Percentiles rank a stretch among this genome's conserved stretches.
Conservation (phyloP, 1,284 basidiomycete species). For the Apiotrichum domesticum region DNA sequence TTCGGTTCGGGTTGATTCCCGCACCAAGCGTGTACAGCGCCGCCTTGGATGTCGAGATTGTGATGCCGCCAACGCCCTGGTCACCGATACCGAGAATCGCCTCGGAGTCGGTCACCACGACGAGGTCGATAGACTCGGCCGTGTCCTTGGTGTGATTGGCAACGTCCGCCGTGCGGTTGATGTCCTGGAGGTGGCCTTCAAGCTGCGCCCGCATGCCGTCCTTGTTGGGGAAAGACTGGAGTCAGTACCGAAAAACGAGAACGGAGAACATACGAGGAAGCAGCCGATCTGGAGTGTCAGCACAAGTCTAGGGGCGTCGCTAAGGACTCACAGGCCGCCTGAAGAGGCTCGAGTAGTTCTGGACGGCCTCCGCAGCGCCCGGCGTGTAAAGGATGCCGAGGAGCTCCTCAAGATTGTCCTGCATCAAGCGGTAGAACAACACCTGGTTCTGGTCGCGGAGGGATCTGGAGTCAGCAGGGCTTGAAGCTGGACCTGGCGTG, state of each 20-base stretch:
- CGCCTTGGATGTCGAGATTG: slow-evolving; percentile 79
- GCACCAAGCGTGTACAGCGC: slow-evolving; percentile 76
- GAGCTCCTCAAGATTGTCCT: slow-evolving; percentile 63
- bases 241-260: not conserved
- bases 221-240: slow-evolving; percentile 54
- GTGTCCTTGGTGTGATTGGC: slow-evolving; percentile 59
- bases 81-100: slow-evolving; percentile 65
- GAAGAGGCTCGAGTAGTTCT: slow-evolving; percentile 77
- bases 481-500: not conserved
- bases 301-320: slow-evolving; percentile 21
- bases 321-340: slow-evolving; percentile 57
- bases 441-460: slow-evolving; percentile 58
- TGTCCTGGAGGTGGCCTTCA: slow-evolving; percentile 41
- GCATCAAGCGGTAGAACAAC: slow-evolving; percentile 64
- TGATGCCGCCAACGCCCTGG: slow-evolving; percentile 28
- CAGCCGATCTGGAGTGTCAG: slow-evolving; percentile 22
- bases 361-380: slow-evolving; percentile 50
- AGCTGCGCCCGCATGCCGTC: slow-evolving; percentile 59
- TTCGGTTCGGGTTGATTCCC: slow-evolving; percentile 65
- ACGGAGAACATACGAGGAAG: not conserved
- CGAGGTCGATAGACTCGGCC: slow-evolving; percentile 57
- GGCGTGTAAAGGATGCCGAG: slow-evolving; percentile 55
- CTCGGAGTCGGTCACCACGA: slow-evolving; percentile 76
- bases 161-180: slow-evolving; percentile 57
- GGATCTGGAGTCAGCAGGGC: slow-evolving; percentile 17